phyloP scores from a whole-genome alignment of 192 early-diverging fungal genomes.

The Linnemannia elongata region DNA sequence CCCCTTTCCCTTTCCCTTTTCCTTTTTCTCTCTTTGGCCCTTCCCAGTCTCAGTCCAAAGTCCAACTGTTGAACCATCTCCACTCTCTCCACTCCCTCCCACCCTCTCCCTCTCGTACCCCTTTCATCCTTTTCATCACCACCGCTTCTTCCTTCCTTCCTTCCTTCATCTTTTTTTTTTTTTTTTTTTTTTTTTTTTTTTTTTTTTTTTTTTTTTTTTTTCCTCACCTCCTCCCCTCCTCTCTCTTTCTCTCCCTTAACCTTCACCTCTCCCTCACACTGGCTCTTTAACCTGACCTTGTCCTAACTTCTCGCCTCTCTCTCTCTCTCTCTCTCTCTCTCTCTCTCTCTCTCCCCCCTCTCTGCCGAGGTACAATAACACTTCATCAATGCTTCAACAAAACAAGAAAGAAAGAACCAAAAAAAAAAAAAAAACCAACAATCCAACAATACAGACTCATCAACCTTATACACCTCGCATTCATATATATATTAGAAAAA shows the following conservation, averaged over 20 bases:
- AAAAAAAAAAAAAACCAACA: too few species aligned
- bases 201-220: neutral
- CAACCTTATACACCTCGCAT: neutral
- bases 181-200: neutral
- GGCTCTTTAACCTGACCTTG: neutral
- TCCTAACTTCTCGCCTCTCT: neutral
- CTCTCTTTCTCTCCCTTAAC: neutral
- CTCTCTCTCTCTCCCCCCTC: too few species aligned
- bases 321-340: neutral
- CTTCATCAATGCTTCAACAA: too few species aligned
- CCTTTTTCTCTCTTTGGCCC: neutral
- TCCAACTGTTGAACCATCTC: neutral
- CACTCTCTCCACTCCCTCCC: neutral
- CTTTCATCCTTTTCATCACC: neutral
- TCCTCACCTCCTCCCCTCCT: neutral
- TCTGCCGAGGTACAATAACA: neutral
- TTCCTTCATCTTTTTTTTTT: neutral
- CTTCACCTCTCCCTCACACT: conserved; percentile 17
- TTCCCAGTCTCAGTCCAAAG: too few species aligned
- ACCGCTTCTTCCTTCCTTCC: conserved; percentile 4
- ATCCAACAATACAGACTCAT: neutral
- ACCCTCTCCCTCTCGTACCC: neutral
- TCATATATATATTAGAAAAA: neutral
- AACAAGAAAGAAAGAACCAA: neutral
- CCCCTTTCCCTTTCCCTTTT: neutral